A percentile compares a stretch with the other conserved stretches of the same genome.
phyloP scores from a whole-genome alignment of 805 yeast species.

The Kodamaea fukazawae region DNA sequence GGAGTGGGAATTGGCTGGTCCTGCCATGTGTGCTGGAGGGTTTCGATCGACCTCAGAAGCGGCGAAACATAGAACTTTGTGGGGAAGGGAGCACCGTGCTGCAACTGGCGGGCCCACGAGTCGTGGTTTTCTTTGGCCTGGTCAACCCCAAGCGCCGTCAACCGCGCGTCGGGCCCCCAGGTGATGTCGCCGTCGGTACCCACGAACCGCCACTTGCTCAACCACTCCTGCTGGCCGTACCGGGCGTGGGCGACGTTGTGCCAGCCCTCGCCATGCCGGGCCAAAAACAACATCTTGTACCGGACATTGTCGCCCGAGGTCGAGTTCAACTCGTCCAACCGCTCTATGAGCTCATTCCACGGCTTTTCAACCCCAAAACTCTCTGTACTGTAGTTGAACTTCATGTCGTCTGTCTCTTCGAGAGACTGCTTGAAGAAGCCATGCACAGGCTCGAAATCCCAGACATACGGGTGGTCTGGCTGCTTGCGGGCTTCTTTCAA shows the following conservation, averaged over 20 bases:
- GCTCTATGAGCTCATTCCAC: slow-evolving; percentile 17
- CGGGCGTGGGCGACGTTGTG: slow-evolving; percentile 23
- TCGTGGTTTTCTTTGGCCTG: slow-evolving; percentile 24
- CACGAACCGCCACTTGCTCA: slow-evolving; percentile 20
- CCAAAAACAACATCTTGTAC: slow-evolving; percentile 24
- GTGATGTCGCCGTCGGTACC: slow-evolving; percentile 24
- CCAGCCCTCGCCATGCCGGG: slow-evolving; percentile 29
- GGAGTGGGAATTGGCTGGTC: slow-evolving; percentile 18
- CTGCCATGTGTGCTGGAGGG: slow-evolving; percentile 21
- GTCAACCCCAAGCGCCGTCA: slow-evolving; percentile 22
- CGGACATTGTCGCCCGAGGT: slow-evolving; percentile 13
- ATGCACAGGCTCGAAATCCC: slow-evolving; percentile 24
- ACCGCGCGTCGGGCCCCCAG: slow-evolving; percentile 27
- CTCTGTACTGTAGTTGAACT: slow-evolving; percentile 19
- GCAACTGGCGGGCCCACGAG: slow-evolving; percentile 19
- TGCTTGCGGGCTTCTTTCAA: slow-evolving; percentile 10
- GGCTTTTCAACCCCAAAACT: slow-evolving; percentile 19
- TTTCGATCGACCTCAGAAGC: slow-evolving; percentile 23
- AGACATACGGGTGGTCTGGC: slow-evolving; percentile 9
- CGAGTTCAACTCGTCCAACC: slow-evolving; percentile 15
- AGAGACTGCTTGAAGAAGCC: slow-evolving; percentile 25
- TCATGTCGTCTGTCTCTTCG: slow-evolving; percentile 20
- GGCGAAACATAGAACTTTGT: slow-evolving; percentile 26
- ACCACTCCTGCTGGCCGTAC: slow-evolving; percentile 23
- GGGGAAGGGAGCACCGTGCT: slow-evolving; percentile 23